These are phyloP conservation scores for Brachypodium distachyon DNA, from an alignment of 202 grass and related monocot genomes.

Conservation along the genomic window DNA sequence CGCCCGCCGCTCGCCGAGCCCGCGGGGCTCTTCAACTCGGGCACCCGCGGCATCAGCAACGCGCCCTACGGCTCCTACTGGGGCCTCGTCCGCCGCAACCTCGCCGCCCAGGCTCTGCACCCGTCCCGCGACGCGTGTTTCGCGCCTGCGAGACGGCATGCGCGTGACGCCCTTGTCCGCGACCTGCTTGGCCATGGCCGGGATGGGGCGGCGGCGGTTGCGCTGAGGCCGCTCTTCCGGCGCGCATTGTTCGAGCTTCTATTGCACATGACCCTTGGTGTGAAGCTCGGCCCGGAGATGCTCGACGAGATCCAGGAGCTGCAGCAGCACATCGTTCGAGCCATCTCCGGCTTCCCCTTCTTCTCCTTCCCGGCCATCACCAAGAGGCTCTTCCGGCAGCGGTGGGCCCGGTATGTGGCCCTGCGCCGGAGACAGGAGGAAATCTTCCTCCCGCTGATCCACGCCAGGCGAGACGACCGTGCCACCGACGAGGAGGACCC, in stretches of 20 bases:
- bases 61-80: slow-evolving; percentile 3
- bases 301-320: neutral
- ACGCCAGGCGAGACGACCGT: neutral
- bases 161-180: neutral
- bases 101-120: neutral
- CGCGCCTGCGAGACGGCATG: neutral
- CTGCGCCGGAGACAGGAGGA: neutral
- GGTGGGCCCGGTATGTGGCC: neutral
- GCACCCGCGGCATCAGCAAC: neutral
- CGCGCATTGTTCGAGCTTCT: neutral
- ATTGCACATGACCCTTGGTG: slow-evolving; percentile 12
- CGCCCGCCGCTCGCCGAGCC: neutral
- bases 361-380: neutral
- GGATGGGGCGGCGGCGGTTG: neutral
- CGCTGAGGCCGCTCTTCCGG: neutral
- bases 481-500: too few relatives aligned
- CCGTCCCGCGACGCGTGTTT: neutral
- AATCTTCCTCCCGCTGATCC: neutral
- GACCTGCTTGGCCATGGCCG: neutral
- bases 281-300: neutral
- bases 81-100: slow-evolving; percentile 17
- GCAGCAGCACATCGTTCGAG: neutral
- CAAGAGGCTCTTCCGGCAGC: neutral
- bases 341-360: neutral
- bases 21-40: neutral